Evolutionary conservation across 139 green algal genomes (phyloP).

Genomic region (Diplosphaera chodatii): DNA sequence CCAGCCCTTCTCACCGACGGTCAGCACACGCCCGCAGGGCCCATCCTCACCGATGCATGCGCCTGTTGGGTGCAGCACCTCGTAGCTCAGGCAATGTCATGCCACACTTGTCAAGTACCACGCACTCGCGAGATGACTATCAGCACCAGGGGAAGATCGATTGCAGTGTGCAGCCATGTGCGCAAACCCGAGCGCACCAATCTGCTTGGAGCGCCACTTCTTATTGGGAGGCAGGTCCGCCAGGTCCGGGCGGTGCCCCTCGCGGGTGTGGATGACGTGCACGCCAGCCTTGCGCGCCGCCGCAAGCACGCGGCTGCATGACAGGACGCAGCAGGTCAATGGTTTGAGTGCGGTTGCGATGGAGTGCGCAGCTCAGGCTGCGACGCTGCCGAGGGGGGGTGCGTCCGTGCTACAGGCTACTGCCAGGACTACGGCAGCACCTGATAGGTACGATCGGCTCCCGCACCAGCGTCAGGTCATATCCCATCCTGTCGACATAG

Average conservation of each 20-base stretch:
- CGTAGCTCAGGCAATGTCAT: too few species aligned
- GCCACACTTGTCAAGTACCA: too few species aligned
- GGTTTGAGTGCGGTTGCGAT: too few species aligned
- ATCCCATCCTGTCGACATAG: conserved; percentile 61
- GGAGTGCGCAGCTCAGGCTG: too few species aligned
- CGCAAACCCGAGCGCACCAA: conserved; percentile 35
- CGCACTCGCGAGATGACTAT: too few species aligned
- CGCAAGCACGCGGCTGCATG: conserved; percentile 35
- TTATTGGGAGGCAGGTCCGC: conserved; percentile 61
- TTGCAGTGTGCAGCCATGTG: too few species aligned
- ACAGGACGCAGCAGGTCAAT: too few species aligned
- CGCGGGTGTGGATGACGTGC: conserved; percentile 55
- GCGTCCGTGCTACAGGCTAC: too few species aligned
- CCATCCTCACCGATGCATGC: conserved; percentile 46
- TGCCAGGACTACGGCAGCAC: too few species aligned
- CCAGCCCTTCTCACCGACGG: conserved; percentile 52
- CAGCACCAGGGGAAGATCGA: too few species aligned
- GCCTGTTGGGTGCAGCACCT: too few species aligned
- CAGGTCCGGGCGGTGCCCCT: conserved; percentile 56
- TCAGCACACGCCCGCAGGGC: conserved; percentile 41
- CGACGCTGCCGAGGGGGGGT: too few species aligned
- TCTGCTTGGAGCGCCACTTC: conserved; percentile 37
- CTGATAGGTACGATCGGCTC: conserved; percentile 48
- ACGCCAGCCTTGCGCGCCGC: conserved; percentile 29
- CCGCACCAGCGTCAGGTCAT: conserved; percentile 39